Evolutionary conservation across 805 yeast genomes (phyloP).

Genomic region (Candida khao-thaluensis): DNA sequence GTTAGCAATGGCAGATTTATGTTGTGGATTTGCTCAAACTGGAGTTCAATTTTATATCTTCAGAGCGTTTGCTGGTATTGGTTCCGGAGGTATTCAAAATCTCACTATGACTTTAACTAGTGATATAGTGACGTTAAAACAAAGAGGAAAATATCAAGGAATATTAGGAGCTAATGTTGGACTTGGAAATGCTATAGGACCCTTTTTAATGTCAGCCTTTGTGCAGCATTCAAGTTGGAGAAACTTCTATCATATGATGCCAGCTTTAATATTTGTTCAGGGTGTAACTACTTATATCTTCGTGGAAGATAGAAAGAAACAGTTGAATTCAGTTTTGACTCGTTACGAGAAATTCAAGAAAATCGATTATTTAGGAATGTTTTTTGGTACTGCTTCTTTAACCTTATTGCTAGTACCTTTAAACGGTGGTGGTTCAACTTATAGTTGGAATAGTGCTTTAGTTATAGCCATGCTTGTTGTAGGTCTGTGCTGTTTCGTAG

Average conservation of each 20-base stretch:
- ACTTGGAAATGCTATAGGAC: slow-evolving; percentile 52
- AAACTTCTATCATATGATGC: slow-evolving; percentile 48
- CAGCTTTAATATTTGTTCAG: slow-evolving; percentile 39
- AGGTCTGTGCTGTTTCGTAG: slow-evolving; percentile 34
- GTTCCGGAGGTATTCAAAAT: slow-evolving; percentile 56
- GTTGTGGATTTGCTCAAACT: slow-evolving; percentile 39
- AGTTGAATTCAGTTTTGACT: slow-evolving; percentile 25
- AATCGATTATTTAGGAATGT: slow-evolving; percentile 54
- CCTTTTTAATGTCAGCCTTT: slow-evolving; percentile 52
- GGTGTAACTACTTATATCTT: slow-evolving; percentile 26
- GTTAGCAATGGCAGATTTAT: slow-evolving; percentile 46
- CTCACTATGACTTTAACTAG: slow-evolving; percentile 52
- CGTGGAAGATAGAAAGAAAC: slow-evolving; percentile 29
- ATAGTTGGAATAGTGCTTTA: slow-evolving; percentile 49
- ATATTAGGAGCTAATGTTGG: slow-evolving; percentile 51
- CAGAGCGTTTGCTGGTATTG: slow-evolving; percentile 58
- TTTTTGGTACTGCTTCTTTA: slow-evolving; percentile 46
- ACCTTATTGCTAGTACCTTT: slow-evolving; percentile 55
- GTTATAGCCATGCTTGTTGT: slow-evolving; percentile 35
- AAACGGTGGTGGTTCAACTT: slow-evolving; percentile 61
- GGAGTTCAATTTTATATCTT: slow-evolving; percentile 48
- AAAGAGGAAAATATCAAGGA: slow-evolving; percentile 56
- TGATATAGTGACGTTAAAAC: slow-evolving; percentile 53
- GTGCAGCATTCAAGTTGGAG: slow-evolving; percentile 48
- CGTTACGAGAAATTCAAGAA: slow-evolving; percentile 39